Conservation (phyloP, 495 filamentous ascomycete species). For the Oidiodendron maius region DNA sequence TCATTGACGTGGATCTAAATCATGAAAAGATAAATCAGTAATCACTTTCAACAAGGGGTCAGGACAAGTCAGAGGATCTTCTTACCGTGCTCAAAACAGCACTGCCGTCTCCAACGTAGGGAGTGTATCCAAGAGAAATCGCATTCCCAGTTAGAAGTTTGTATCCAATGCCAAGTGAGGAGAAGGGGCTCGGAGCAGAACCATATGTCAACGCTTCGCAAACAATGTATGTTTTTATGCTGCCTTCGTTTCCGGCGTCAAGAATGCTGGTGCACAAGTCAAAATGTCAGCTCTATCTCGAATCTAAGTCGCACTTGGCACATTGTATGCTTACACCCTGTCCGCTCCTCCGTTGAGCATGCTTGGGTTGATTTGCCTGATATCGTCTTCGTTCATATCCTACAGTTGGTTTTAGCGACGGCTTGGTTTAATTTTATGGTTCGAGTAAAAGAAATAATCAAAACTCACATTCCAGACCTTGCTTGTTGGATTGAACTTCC, state of each 20-base stretch:
- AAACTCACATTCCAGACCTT: background rate
- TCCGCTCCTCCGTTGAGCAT: conserved; percentile 2
- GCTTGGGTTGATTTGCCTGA: background rate
- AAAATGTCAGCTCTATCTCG: no score
- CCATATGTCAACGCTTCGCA: background rate
- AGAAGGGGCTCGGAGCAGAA: background rate
- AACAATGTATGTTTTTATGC: background rate
- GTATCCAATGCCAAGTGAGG: background rate
- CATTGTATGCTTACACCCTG: background rate
- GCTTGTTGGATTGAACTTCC: background rate
- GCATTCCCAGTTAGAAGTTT: background rate
- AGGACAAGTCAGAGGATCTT: background rate
- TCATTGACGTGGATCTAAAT: background rate
- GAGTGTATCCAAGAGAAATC: background rate
- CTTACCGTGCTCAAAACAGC: background rate
- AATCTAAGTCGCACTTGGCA: no score
- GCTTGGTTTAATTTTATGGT: no score
- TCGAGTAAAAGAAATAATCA: background rate
- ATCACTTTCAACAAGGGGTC: background rate
- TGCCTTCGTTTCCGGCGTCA: background rate
- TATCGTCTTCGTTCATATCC: conserved; percentile 1
- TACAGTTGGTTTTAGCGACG: background rate
- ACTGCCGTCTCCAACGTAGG: conserved; percentile 1
- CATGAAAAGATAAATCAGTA: no score
- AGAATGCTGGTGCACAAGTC: background rate